Conservation (phyloP, 805 yeast species). For the Pichia exigua region DNA sequence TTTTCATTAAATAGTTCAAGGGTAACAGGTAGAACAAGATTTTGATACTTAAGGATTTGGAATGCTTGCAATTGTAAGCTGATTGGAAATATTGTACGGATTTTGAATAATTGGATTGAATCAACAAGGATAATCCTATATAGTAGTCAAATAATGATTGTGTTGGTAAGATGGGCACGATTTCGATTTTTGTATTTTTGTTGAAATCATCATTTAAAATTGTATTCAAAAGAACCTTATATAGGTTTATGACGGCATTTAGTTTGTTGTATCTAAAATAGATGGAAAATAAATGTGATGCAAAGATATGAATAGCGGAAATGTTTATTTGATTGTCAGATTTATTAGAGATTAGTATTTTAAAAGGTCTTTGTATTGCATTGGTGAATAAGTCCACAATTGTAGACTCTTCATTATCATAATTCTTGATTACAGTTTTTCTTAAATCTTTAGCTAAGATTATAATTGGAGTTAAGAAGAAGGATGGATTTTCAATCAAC, state of each 20-base stretch:
- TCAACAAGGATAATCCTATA: neutral
- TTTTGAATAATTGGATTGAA: constrained; percentile 5
- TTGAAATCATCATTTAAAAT: neutral
- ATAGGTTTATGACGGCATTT: constrained; percentile 2
- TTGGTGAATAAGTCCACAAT: constrained; percentile 6
- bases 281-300: constrained; percentile 6
- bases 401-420: neutral
- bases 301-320: constrained; percentile 7
- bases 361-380: constrained; percentile 5
- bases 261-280: constrained; percentile 5
- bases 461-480: constrained; percentile 4
- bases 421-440: neutral
- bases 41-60: neutral
- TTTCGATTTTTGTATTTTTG: neutral
- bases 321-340: constrained; percentile 5
- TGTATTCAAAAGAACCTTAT: constrained; percentile 5
- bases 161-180: constrained; percentile 2
- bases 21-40: neutral
- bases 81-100: constrained; percentile 1
- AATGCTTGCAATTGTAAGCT: constrained; percentile 2
- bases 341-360: constrained; percentile 5
- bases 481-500: constrained; percentile 6
- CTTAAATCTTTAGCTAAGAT: constrained; percentile 4
- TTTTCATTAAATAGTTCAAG: neutral
- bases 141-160: constrained; percentile 3